phyloP scores from a whole-genome alignment of 106 monocot species.

The Allium sativum region DNA sequence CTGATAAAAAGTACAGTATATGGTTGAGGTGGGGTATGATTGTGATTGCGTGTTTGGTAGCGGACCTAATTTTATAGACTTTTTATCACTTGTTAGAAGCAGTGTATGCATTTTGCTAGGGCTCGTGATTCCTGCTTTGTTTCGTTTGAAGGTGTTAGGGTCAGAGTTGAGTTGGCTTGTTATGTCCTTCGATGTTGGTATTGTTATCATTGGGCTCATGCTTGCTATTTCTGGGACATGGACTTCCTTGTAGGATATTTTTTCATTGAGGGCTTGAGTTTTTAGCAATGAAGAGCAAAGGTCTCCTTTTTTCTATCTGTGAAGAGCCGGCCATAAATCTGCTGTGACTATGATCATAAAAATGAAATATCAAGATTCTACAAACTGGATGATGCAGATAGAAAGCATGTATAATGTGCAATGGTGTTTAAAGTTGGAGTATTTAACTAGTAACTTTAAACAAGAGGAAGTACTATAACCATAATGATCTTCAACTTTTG shows the following conservation, averaged over 20 bases:
- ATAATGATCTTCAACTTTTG: too few relatives aligned
- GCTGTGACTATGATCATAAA: too few relatives aligned
- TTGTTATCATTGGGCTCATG: slow-evolving; percentile 24
- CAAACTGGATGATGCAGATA: too few relatives aligned
- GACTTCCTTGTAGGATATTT: slow-evolving; percentile 31
- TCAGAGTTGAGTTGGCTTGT: slow-evolving; percentile 21
- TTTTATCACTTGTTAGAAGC: slow-evolving; percentile 47
- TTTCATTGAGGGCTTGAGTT: too few relatives aligned
- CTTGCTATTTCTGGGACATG: slow-evolving; percentile 38
- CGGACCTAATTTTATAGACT: slow-evolving; percentile 50
- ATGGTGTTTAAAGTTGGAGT: too few relatives aligned
- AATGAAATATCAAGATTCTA: too few relatives aligned
- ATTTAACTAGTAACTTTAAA: too few relatives aligned
- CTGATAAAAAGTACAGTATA: slow-evolving; percentile 27
- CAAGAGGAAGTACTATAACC: too few relatives aligned
- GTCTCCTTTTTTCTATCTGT: too few relatives aligned
- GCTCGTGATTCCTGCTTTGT: slow-evolving; percentile 43
- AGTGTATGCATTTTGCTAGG: slow-evolving; percentile 40
- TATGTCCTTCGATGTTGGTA: slow-evolving; percentile 10
- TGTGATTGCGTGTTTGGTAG: slow-evolving; percentile 22
- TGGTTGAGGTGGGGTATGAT: slow-evolving; percentile 41
- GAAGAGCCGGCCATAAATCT: too few relatives aligned
- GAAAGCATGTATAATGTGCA: too few relatives aligned
- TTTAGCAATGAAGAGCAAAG: too few relatives aligned
- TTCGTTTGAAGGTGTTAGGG: slow-evolving; percentile 39